Base-by-base conservation (phyloP, 805 yeast species). In the Clavispora phyllophila region DNA sequence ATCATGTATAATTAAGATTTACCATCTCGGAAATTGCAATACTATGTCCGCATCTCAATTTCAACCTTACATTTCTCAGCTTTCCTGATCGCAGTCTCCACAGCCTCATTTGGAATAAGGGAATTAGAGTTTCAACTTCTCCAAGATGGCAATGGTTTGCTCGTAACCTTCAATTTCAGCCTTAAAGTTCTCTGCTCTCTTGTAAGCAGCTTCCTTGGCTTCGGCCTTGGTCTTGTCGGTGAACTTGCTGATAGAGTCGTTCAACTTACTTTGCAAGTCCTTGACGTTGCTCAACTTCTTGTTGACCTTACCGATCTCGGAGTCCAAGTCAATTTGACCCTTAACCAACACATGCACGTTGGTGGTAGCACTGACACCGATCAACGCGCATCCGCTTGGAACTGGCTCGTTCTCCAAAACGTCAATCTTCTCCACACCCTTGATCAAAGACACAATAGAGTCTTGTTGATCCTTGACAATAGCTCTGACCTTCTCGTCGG, bases 121-220 rank as follows among this genome's bases (percentile, higher is more conserved):
- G 15, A 28, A 39, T 42, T 62, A 69, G 37, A 69, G 62, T 70
- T 84, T 85, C 62, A 89, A 76, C 61, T 81, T 82, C 68, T 89
- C 87, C 63, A 91, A 81, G 62, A 87, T 85, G 28, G 76, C 78
- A 61, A 93, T 85, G 45, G 96, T 89, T 43, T 87, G 83, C 60
- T 87, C 82, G 57, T 87, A 77, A 54, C 96, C 95, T 58, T 87
- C 93, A 50, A 90, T 84, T 65, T 91, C 99, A 36, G 98, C 96
- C 49, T 68, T 62, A 46, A 79, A 75, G 55, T 79, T 82, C 50
- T 84, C 91, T 42, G 82, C 70, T 61, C 84, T 80, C 57, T 75
- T 73, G 56, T 60, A 61, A 53, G 91, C 91, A 48, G 79, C 77
- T 55, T 85, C 93, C 65, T 84, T 82, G 41, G 93, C 96, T 53